Conservation (phyloP, 2,329 filamentous ascomycete genomes). For the Ascomycota sp. region DNA sequence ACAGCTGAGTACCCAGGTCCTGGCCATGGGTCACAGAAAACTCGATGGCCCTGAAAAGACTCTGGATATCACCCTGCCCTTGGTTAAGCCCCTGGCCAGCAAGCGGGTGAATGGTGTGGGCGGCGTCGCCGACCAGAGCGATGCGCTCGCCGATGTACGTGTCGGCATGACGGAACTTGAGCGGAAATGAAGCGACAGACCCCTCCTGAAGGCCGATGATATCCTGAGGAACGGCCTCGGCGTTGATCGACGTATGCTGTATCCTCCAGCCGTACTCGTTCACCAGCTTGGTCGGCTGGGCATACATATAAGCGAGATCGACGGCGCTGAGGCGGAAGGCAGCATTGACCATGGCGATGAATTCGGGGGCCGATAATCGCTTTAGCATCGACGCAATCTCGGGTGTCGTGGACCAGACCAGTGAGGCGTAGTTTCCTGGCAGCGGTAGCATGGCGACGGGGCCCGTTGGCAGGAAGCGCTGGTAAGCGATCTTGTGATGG, state of each 20-base stretch:
- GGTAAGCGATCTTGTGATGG: slow-evolving; percentile 57
- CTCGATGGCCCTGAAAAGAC: slow-evolving; percentile 50
- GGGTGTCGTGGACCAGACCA: slow-evolving; percentile 89
- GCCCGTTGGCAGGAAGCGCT: slow-evolving; percentile 80
- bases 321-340: slow-evolving; percentile 63
- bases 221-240: slow-evolving; percentile 36
- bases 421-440: slow-evolving; percentile 57
- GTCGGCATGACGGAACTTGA: slow-evolving; percentile 81
- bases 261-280: slow-evolving; percentile 73
- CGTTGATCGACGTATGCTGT: slow-evolving; percentile 38
- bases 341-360: slow-evolving; percentile 75
- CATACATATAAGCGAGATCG: slow-evolving; percentile 69
- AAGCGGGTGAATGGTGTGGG: slow-evolving; percentile 83
- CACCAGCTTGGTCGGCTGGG: slow-evolving; percentile 30
- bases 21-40: slow-evolving; percentile 62
- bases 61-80: slow-evolving; percentile 71
- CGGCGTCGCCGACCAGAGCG: slow-evolving; percentile 79
- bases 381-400: slow-evolving; percentile 60
- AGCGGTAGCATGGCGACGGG: slow-evolving; percentile 81
- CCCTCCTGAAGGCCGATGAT: slow-evolving; percentile 53
- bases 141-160: slow-evolving; percentile 80
- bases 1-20: slow-evolving; percentile 60
- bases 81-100: slow-evolving; percentile 89
- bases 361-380: slow-evolving; percentile 46
- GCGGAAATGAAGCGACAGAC: slow-evolving; percentile 70